These are phyloP conservation scores for Oryza meyeriana DNA, from an alignment of 176 grass and related monocot genomes.

Conservation along the genomic window DNA sequence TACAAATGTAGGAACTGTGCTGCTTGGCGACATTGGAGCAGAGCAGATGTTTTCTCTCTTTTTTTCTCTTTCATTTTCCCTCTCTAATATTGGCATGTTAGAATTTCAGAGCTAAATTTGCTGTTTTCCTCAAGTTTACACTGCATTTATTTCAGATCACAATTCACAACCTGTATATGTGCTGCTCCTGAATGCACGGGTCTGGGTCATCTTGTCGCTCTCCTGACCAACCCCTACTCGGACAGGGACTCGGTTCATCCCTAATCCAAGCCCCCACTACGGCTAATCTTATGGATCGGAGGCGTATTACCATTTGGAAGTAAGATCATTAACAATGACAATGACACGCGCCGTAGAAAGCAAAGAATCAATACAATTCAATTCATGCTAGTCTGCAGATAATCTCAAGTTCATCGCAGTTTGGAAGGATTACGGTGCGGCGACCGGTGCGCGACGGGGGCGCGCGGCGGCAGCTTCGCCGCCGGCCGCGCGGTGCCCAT, in stretches of 20 bases:
- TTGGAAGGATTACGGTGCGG: constrained; percentile 12
- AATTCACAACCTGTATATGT: not conserved
- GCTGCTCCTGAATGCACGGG: not conserved
- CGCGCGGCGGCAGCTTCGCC: constrained; percentile 29
- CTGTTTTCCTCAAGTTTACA: not conserved
- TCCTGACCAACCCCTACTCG: not conserved
- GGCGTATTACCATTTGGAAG: not conserved
- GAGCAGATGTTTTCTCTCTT: not conserved
- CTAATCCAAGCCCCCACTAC: too few relatives aligned
- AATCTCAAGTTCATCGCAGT: not conserved
- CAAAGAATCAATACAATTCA: not conserved
- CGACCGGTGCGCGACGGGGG: not conserved
- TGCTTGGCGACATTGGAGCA: not conserved
- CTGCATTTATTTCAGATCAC: constrained; percentile 21
- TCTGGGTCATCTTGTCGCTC: not conserved
- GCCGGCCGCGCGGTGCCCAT: not conserved
- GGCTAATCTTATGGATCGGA: not conserved
- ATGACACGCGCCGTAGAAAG: not conserved
- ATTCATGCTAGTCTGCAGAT: not conserved
- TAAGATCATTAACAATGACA: constrained; percentile 3
- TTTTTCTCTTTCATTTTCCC: not conserved
- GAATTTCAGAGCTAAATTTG: not conserved
- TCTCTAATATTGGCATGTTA: not conserved
- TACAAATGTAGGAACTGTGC: constrained; percentile 1
- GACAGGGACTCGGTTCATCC: not conserved